These are phyloP conservation scores for Escovopsis weberi DNA, from an alignment of 2,329 filamentous ascomycete species.

Conservation along the genomic window DNA sequence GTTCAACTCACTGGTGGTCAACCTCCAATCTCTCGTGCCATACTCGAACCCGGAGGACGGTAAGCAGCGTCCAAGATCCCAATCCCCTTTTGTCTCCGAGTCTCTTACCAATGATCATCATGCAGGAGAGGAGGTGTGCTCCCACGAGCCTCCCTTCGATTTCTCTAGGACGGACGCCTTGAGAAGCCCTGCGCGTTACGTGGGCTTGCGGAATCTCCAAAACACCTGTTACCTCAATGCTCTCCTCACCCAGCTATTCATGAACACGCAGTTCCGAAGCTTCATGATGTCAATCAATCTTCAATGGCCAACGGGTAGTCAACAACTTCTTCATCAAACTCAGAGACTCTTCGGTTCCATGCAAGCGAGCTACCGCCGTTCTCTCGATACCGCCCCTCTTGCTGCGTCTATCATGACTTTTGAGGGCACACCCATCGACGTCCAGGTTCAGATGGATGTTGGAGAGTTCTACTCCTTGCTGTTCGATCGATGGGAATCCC, in stretches of 20 bases:
- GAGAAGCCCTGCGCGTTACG: conserved; percentile 66
- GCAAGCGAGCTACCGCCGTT: conserved; percentile 66
- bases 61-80: conserved; percentile 10
- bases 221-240: conserved; percentile 98
- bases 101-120: not conserved
- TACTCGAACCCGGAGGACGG: conserved; percentile 27
- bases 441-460: conserved; percentile 89
- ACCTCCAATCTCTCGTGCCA: conserved; percentile 20
- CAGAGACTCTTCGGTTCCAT: conserved; percentile 72
- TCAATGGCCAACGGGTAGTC: conserved; percentile 37
- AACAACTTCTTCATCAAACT: conserved; percentile 60
- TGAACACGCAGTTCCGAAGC: conserved; percentile 76
- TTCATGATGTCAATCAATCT: conserved; percentile 62
- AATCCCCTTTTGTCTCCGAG: not conserved
- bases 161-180: conserved; percentile 55
- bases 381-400: conserved; percentile 57
- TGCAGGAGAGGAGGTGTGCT: no score
- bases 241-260: conserved; percentile 84
- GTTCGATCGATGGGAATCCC: conserved; percentile 80
- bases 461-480: conserved; percentile 95
- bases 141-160: conserved; percentile 43
- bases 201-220: conserved; percentile 81
- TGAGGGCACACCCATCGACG: conserved; percentile 70
- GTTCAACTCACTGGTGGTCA: conserved; percentile 35
- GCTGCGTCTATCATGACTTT: conserved; percentile 69